These are phyloP conservation scores for Candida silvicultrix DNA, from an alignment of 805 yeast species.

Conservation along the genomic window DNA sequence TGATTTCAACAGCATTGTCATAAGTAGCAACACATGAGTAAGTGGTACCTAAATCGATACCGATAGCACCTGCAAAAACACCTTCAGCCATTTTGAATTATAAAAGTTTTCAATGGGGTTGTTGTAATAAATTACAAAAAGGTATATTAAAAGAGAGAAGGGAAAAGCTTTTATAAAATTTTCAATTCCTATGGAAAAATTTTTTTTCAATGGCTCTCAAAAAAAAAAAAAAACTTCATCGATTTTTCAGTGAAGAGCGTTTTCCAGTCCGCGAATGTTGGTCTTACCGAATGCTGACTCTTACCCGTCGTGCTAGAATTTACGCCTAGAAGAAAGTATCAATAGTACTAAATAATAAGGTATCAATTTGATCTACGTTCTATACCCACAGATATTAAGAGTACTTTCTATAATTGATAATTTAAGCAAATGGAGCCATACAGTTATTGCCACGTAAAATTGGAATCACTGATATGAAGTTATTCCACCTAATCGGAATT, in stretches of 20 bases:
- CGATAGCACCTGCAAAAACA: conserved; percentile 99
- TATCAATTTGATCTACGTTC: no score
- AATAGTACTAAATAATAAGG: no score
- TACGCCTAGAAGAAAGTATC: background rate
- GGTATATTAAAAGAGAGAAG: conserved; percentile 3
- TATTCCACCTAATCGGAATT: conserved; percentile 10
- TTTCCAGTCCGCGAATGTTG: background rate
- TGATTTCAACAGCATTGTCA: conserved; percentile 71
- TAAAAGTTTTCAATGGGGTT: conserved; percentile 3
- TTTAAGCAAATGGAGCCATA: no score
- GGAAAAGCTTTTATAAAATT: conserved; percentile 14
- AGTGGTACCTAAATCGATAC: conserved; percentile 96
- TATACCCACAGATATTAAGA: no score
- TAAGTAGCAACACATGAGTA: conserved; percentile 76
- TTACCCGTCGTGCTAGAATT: background rate
- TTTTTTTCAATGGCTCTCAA: conserved; percentile 3
- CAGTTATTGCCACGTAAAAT: no score
- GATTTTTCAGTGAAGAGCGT: background rate
- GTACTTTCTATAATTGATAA: no score
- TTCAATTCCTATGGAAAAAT: conserved; percentile 12
- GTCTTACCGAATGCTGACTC: background rate
- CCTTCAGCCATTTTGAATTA: conserved; percentile 80
- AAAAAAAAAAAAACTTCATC: background rate
- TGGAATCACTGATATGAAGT: conserved; percentile 2
- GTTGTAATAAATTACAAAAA: background rate